These are phyloP conservation scores for Argentina anserina DNA, from an alignment of 306 rosid genomes.

Conservation along the genomic window DNA sequence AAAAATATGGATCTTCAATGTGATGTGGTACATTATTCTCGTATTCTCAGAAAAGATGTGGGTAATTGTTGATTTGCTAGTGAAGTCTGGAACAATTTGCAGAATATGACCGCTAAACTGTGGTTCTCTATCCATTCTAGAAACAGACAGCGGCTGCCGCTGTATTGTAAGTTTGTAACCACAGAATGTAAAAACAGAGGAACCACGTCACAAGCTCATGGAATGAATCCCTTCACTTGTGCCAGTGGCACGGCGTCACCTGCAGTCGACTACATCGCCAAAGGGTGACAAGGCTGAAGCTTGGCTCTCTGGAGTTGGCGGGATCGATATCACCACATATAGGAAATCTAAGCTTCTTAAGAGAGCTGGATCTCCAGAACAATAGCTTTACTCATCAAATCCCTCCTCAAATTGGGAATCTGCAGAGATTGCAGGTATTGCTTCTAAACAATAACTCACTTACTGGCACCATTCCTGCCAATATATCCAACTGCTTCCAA, in stretches of 20 bases:
- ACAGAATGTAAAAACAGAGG: not conserved
- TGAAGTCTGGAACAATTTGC: no score
- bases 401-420: constrained; percentile 31
- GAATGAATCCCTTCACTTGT: not conserved
- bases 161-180: no score
- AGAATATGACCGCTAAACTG: no score
- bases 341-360: constrained; percentile 42
- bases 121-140: no score
- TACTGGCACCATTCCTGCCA: not conserved
- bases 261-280: not conserved
- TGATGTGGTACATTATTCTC: no score
- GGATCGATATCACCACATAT: constrained; percentile 10
- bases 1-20: no score
- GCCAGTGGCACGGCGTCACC: not conserved
- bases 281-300: not conserved
- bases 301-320: not conserved
- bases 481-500: not conserved
- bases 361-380: constrained; percentile 6
- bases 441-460: not conserved
- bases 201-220: not conserved
- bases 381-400: constrained; percentile 35
- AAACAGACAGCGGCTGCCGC: no score
- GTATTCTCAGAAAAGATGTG: no score
- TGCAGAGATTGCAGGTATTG: constrained; percentile 7
- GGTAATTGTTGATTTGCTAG: no score